These are phyloP conservation scores for Silene conica DNA, from an alignment of 148 eudicot genomes.

Conservation along the genomic window DNA sequence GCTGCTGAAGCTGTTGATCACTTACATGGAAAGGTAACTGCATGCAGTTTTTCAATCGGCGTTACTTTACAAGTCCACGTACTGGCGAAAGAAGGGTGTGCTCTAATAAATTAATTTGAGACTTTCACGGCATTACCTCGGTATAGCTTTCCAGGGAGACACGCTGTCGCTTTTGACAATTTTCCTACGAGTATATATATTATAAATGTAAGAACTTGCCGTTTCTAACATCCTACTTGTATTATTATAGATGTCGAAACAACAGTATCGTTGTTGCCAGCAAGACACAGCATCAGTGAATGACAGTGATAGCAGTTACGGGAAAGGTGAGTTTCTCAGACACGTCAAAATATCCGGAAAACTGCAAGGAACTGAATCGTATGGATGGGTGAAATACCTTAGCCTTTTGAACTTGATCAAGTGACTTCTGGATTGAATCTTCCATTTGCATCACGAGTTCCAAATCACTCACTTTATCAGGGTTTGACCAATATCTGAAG, in stretches of 20 bases:
- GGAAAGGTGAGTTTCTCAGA: not conserved
- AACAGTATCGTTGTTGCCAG: too few species aligned
- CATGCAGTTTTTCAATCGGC: conserved; percentile 1
- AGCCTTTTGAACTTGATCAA: conserved; percentile 31
- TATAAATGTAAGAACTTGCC: not conserved
- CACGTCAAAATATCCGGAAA: not conserved
- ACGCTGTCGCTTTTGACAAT: conserved; percentile 19
- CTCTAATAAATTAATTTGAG: not conserved
- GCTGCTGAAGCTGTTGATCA: conserved; percentile 32
- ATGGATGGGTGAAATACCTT: conserved; percentile 29
- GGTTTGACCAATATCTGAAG: conserved; percentile 41
- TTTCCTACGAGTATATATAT: conserved; percentile 13
- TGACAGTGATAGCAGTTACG: too few species aligned
- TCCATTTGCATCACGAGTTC: conserved; percentile 44
- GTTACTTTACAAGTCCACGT: not conserved
- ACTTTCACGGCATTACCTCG: conserved; percentile 20
- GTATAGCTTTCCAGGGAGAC: conserved; percentile 21
- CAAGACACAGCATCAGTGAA: too few species aligned
- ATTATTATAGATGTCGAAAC: not conserved
- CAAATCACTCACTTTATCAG: conserved; percentile 32
- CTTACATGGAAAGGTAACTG: conserved; percentile 22
- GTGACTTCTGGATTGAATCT: conserved; percentile 36
- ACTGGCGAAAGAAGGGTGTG: not conserved
- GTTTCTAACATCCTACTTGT: not conserved
- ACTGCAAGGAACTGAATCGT: not conserved